Evolutionary conservation across 163 green algal species (phyloP).

Genomic region (Scenedesmus sp.): DNA sequence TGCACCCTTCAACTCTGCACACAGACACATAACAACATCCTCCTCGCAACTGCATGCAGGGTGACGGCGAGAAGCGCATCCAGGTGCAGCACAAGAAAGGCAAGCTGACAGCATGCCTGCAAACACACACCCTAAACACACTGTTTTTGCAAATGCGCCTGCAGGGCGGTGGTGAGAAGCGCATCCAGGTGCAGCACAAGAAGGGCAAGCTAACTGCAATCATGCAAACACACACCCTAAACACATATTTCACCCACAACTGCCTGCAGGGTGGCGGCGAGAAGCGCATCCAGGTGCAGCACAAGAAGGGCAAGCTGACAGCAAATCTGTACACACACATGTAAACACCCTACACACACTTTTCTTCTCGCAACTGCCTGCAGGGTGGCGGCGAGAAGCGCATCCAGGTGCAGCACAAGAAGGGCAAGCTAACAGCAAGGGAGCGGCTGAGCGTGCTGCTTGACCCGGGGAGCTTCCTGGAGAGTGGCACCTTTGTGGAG

Average conservation of each 20-base stretch:
- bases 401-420: constrained; percentile 71
- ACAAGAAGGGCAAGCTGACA: background rate
- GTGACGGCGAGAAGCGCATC: constrained; percentile 64
- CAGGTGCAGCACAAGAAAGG: constrained; percentile 70
- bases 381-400: constrained; percentile 64
- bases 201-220: constrained; percentile 57
- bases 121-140: too few species aligned
- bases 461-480: constrained; percentile 69
- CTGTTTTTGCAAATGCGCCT: background rate
- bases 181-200: constrained; percentile 70
- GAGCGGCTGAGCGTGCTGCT: constrained; percentile 74
- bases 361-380: background rate
- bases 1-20: too few species aligned
- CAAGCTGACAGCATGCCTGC: constrained; percentile 37
- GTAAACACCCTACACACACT: background rate
- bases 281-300: constrained; percentile 61
- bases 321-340: too few species aligned
- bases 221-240: too few species aligned
- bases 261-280: constrained; percentile 60
- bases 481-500: constrained; percentile 75
- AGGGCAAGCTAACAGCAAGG: constrained; percentile 80
- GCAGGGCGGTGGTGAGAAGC: constrained; percentile 62
- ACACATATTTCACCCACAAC: background rate
- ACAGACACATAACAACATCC: too few species aligned
- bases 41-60: constrained; percentile 8